These are phyloP conservation scores for Aspergillus nanangensis DNA, from an alignment of 495 filamentous ascomycete genomes.

Conservation along the genomic window DNA sequence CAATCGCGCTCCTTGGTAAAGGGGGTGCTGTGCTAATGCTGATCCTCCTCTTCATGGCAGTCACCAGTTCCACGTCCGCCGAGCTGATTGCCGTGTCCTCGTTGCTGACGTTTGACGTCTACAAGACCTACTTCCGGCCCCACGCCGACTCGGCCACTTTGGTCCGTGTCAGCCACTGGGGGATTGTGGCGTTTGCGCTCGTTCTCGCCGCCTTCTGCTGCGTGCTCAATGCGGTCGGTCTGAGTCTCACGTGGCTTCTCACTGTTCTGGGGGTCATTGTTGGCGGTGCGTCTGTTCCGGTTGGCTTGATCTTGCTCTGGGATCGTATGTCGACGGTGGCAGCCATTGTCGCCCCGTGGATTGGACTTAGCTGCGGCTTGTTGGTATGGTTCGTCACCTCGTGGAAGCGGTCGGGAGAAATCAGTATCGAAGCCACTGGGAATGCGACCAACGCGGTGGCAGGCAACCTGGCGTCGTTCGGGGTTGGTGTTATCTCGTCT, in stretches of 20 bases:
- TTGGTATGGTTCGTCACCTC: constrained; percentile 33
- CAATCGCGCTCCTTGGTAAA: constrained; percentile 44
- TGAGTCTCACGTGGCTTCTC: constrained; percentile 44
- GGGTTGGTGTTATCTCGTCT: constrained; percentile 26
- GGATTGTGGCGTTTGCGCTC: constrained; percentile 43
- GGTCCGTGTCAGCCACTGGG: constrained; percentile 42
- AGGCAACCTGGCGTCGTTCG: constrained; percentile 33
- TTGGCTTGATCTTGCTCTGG: constrained; percentile 36
- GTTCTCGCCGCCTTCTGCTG: constrained; percentile 42
- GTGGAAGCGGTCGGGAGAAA: constrained; percentile 22
- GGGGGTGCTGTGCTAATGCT: constrained; percentile 44
- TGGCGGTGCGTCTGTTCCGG: constrained; percentile 36
- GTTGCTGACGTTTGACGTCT: constrained; percentile 53
- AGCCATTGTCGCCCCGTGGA: constrained; percentile 25
- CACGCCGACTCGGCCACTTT: constrained; percentile 35
- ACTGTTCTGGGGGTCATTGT: constrained; percentile 42
- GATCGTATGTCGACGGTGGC: constrained; percentile 30
- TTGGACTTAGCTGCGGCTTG: constrained; percentile 25
- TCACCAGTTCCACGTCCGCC: constrained; percentile 43
- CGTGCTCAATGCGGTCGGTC: constrained; percentile 37
- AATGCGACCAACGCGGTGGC: constrained; percentile 35
- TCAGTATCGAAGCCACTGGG: constrained; percentile 29
- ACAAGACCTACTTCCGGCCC: constrained; percentile 50
- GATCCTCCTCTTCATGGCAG: constrained; percentile 51
- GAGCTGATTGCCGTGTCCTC: constrained; percentile 52